Percentiles rank a stretch among this genome's conserved stretches.
phyloP scores from a whole-genome alignment of 179 eudicot species.

The Nepenthes alata region DNA sequence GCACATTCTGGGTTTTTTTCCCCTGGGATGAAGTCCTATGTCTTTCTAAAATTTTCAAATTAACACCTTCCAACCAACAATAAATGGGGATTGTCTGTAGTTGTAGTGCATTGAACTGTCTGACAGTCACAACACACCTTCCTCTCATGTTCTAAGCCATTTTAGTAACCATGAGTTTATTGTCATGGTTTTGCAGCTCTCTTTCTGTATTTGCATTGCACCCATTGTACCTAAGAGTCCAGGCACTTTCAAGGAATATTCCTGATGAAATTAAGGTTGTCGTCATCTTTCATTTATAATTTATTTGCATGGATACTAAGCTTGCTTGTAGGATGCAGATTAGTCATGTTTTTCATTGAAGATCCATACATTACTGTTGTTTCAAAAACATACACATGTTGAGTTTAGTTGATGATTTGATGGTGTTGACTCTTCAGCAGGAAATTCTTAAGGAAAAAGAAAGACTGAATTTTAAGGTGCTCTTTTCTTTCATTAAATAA shows the following conservation, averaged over 20 bases:
- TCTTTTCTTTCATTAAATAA: constrained; percentile 1
- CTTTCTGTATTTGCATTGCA: constrained; percentile 76
- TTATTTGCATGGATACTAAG: background rate
- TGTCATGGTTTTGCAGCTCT: constrained; percentile 42
- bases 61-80: too few relatives aligned
- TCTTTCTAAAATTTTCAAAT: too few relatives aligned
- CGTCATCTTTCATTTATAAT: background rate
- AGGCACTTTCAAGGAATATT: constrained; percentile 63
- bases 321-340: background rate
- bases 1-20: background rate
- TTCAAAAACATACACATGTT: background rate
- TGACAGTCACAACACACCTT: background rate
- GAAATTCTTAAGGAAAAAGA: constrained; percentile 53
- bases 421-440: constrained; percentile 35
- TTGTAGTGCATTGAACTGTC: background rate
- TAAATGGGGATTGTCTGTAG: too few relatives aligned
- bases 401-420: constrained; percentile 1
- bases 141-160: background rate
- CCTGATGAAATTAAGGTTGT: constrained; percentile 72
- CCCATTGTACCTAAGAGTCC: constrained; percentile 69
- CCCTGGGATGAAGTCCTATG: background rate
- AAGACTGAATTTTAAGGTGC: constrained; percentile 28
- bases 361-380: background rate
- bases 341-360: background rate
- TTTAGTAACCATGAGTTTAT: background rate